Conservation (phyloP, 2,329 filamentous ascomycete species). For the Teratosphaeria destructans region DNA sequence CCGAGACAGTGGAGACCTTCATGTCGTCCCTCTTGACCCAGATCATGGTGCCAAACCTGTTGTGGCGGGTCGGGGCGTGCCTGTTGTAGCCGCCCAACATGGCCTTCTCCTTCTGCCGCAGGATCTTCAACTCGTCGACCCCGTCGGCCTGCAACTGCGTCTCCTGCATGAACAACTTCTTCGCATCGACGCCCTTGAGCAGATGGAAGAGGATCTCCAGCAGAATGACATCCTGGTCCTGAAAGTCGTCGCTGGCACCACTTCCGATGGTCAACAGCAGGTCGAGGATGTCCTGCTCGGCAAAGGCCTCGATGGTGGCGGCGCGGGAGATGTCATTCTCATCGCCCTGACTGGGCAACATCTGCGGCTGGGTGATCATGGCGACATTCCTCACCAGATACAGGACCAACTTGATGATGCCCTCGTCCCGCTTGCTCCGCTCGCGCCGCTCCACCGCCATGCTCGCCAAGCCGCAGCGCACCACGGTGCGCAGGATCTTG, state of each 20-base stretch:
- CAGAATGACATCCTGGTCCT: constrained; percentile 75
- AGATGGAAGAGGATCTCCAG: constrained; percentile 89
- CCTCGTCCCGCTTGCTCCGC: constrained; percentile 69
- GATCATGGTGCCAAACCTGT: constrained; percentile 92
- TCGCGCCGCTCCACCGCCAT: constrained; percentile 73
- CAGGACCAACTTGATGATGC: constrained; percentile 80
- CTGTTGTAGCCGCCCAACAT: constrained; percentile 69
- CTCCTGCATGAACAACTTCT: constrained; percentile 77
- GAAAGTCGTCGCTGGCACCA: constrained; percentile 89
- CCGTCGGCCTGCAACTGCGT: constrained; percentile 58
- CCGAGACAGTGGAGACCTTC: constrained; percentile 76
- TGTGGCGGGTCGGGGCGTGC: constrained; percentile 76
- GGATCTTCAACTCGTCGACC: constrained; percentile 58
- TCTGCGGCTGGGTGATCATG: constrained; percentile 66
- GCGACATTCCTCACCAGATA: constrained; percentile 84
- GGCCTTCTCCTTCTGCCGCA: constrained; percentile 75
- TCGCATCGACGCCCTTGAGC: constrained; percentile 76
- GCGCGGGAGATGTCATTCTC: constrained; percentile 83
- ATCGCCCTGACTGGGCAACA: constrained; percentile 70
- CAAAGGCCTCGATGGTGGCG: constrained; percentile 76
- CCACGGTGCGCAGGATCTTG: constrained; percentile 67
- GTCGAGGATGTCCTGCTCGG: constrained; percentile 81
- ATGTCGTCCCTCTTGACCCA: constrained; percentile 85
- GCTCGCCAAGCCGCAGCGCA: constrained; percentile 71
- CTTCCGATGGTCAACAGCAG: constrained; percentile 78